These are phyloP conservation scores for Myriosclerotinia curreyana DNA, from an alignment of 2,329 filamentous ascomycete genomes.

Conservation along the genomic window DNA sequence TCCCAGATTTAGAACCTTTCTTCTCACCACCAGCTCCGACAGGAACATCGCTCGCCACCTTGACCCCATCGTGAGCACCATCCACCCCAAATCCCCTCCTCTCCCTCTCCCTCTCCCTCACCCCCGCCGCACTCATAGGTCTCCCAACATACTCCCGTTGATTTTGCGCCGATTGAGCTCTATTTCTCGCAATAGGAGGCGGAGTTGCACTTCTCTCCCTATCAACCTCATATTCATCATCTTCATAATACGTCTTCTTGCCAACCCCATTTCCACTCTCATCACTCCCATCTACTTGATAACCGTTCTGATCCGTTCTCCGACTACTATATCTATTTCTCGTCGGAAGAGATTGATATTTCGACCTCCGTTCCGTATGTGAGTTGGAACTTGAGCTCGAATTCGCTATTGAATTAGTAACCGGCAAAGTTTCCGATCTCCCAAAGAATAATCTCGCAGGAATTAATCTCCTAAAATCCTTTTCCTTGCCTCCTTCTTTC, in stretches of 20 bases:
- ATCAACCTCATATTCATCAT: not conserved
- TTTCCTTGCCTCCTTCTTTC: conserved; percentile 16
- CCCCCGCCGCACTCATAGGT: conserved; percentile 26
- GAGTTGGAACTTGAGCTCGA: not conserved
- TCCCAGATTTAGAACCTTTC: not conserved
- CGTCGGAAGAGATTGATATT: conserved; percentile 7
- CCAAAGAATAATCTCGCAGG: conserved; percentile 9
- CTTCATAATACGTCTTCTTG: conserved; percentile 19
- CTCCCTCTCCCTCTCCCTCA: conserved; percentile 18
- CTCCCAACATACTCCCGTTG: conserved; percentile 13
- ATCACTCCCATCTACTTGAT: conserved; percentile 7
- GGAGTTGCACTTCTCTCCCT: conserved; percentile 34
- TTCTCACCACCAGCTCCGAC: not conserved
- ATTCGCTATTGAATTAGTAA: conserved; percentile 2
- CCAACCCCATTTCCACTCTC: conserved; percentile 6
- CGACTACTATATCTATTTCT: conserved; percentile 10
- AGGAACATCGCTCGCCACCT: not conserved
- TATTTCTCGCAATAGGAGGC: conserved; percentile 33
- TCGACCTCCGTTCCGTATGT: not conserved
- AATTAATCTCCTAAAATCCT: conserved; percentile 11
- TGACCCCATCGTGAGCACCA: conserved; percentile 13
- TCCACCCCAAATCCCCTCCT: conserved; percentile 16
- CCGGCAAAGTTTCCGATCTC: conserved; percentile 11
- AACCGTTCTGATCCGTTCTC: not conserved
- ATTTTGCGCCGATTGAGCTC: conserved; percentile 14